A percentile compares a stretch with the other conserved stretches of the same genome.
phyloP scores from a whole-genome alignment of 2,329 filamentous ascomycete species.

The Cercospora berteroae region DNA sequence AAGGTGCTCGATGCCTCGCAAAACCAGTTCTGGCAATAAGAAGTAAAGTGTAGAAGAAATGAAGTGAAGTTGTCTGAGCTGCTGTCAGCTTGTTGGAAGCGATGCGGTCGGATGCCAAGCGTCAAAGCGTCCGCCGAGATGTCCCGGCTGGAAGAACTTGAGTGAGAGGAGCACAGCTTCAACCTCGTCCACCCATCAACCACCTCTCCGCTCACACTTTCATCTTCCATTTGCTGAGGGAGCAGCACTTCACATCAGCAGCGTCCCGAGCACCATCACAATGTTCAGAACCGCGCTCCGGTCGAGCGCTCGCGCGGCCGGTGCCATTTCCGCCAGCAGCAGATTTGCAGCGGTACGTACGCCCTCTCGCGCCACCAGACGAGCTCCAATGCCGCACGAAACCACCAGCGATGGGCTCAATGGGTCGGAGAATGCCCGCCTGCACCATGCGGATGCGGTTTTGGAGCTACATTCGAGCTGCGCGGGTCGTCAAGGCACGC shows the following conservation, averaged over 20 bases:
- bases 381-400: constrained; percentile 43
- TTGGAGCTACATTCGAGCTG: constrained; percentile 40
- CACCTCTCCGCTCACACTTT: constrained; percentile 30
- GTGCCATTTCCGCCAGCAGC: constrained; percentile 87
- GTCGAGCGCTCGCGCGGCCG: constrained; percentile 92
- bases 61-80: constrained; percentile 3
- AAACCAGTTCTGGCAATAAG: not conserved
- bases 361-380: constrained; percentile 42
- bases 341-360: constrained; percentile 90
- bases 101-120: constrained; percentile 5
- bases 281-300: constrained; percentile 98
- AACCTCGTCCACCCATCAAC: constrained; percentile 23
- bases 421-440: constrained; percentile 47
- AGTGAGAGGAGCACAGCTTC: constrained; percentile 9
- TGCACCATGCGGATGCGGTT: constrained; percentile 36
- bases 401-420: constrained; percentile 26
- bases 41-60: not conserved
- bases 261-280: constrained; percentile 51
- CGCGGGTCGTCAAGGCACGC: constrained; percentile 33
- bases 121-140: not conserved
- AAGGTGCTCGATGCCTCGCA: not conserved
- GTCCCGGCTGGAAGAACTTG: constrained; percentile 8
- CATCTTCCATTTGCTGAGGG: constrained; percentile 33
- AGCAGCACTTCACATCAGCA: constrained; percentile 35
- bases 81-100: not conserved